Conservation (phyloP, 2,329 filamentous ascomycete species). For the Pyricularia grisea region DNA sequence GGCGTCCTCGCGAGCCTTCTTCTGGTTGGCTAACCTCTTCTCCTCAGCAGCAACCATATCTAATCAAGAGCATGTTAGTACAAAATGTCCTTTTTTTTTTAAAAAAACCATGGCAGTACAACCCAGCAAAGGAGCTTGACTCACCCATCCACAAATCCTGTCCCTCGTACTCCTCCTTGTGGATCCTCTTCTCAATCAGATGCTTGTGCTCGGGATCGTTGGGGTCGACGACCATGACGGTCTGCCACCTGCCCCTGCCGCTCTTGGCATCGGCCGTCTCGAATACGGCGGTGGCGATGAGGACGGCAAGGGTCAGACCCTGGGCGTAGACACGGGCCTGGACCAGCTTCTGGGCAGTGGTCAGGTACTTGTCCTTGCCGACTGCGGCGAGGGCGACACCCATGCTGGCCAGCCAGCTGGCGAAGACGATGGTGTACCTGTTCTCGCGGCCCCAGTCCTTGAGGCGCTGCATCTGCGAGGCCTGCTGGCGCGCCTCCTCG, state of each 20-base stretch:
- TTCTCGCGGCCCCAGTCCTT: slow-evolving; percentile 69
- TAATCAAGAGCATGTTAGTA: slow-evolving; percentile 20
- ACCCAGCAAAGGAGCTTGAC: slow-evolving; percentile 17
- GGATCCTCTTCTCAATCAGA: slow-evolving; percentile 76
- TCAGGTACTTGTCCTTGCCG: slow-evolving; percentile 65
- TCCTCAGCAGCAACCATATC: slow-evolving; percentile 82
- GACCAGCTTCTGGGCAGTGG: slow-evolving; percentile 75
- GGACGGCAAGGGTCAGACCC: slow-evolving; percentile 74
- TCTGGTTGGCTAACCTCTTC: slow-evolving; percentile 36
- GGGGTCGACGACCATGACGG: slow-evolving; percentile 69
- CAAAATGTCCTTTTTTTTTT: not conserved
- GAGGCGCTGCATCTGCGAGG: slow-evolving; percentile 49
- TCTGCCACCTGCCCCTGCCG: slow-evolving; percentile 75
- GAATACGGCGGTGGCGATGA: slow-evolving; percentile 73
- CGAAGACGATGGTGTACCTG: slow-evolving; percentile 79
- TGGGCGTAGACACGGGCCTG: slow-evolving; percentile 94
- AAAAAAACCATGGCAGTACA: not conserved
- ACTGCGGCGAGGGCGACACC: slow-evolving; percentile 65
- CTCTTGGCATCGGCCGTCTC: slow-evolving; percentile 70
- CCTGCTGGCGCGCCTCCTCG: slow-evolving; percentile 43
- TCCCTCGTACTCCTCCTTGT: slow-evolving; percentile 78
- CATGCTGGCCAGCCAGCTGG: slow-evolving; percentile 75
- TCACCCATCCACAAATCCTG: slow-evolving; percentile 89
- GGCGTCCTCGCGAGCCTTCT: slow-evolving; percentile 22
- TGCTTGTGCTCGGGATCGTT: slow-evolving; percentile 76